These are phyloP conservation scores for Leishmania mexicana DNA, from an alignment of 208 protist species.

Conservation along the genomic window DNA sequence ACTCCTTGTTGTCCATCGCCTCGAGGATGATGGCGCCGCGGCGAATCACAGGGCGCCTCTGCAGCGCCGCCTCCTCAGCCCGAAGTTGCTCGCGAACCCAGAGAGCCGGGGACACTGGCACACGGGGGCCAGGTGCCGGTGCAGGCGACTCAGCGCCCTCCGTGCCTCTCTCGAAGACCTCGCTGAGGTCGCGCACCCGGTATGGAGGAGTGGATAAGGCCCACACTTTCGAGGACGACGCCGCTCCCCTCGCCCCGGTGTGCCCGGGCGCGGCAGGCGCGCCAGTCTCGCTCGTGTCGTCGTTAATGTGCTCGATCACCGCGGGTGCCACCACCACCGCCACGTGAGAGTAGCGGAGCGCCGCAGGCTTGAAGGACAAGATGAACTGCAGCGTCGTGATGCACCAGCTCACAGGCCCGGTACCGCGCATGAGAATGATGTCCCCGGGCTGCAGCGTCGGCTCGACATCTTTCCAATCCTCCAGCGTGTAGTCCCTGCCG, in stretches of 20 bases:
- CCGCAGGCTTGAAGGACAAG: slow-evolving; percentile 40
- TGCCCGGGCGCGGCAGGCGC: background rate
- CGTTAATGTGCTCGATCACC: slow-evolving; percentile 32
- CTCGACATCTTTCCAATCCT: slow-evolving; percentile 73
- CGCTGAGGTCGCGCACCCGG: slow-evolving; percentile 13
- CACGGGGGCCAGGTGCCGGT: background rate
- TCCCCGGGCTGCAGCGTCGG: slow-evolving; percentile 78
- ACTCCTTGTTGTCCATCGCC: slow-evolving; percentile 78
- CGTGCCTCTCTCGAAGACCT: slow-evolving; percentile 7
- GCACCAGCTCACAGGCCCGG: slow-evolving; percentile 50
- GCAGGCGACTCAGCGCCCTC: background rate
- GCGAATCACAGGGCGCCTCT: slow-evolving; percentile 23
- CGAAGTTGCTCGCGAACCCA: slow-evolving; percentile 35
- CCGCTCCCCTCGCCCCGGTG: background rate
- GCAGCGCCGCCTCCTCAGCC: slow-evolving; percentile 31
- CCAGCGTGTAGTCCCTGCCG: slow-evolving; percentile 54
- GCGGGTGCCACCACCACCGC: slow-evolving; percentile 81
- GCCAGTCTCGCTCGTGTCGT: slow-evolving; percentile 3
- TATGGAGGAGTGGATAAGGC: slow-evolving; percentile 8
- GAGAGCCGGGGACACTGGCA: background rate
- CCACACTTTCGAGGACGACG: background rate
- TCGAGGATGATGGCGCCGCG: slow-evolving; percentile 73
- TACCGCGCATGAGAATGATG: slow-evolving; percentile 74
- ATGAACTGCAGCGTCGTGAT: slow-evolving; percentile 64
- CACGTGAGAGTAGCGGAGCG: slow-evolving; percentile 83